phyloP scores from a whole-genome alignment of 805 yeast genomes.

The Candida hispaniensis region DNA sequence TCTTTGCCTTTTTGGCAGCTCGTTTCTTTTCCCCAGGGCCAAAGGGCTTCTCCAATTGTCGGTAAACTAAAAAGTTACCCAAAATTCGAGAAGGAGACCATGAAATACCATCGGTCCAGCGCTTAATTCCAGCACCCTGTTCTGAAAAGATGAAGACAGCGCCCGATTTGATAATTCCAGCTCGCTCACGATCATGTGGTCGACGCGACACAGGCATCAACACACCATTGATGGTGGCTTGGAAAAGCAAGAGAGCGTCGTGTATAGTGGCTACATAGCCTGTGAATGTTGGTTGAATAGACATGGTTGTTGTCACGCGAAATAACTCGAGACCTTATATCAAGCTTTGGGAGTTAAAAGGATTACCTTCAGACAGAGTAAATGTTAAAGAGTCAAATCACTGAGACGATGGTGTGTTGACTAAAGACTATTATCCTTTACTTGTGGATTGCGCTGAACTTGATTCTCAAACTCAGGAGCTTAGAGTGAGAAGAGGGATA shows the following conservation, averaged over 20 bases:
- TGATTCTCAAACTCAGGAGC: no score
- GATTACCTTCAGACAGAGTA: no score
- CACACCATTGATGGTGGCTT: constrained; percentile 57
- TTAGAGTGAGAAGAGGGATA: no score
- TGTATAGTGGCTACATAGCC: constrained; percentile 75
- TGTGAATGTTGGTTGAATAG: constrained; percentile 44
- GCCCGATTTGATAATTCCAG: constrained; percentile 57
- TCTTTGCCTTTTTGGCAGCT: constrained; percentile 12
- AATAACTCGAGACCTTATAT: no score
- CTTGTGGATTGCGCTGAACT: no score
- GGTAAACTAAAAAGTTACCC: constrained; percentile 74
- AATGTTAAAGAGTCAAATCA: no score
- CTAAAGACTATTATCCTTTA: no score
- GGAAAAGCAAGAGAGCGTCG: constrained; percentile 74
- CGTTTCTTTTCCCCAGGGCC: constrained; percentile 34
- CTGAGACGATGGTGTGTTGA: no score
- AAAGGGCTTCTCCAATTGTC: constrained; percentile 48
- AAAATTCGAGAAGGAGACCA: constrained; percentile 90
- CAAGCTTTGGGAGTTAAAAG: no score
- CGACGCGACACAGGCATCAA: constrained; percentile 59
- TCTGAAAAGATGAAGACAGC: constrained; percentile 78
- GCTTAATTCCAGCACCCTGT: constrained; percentile 67
- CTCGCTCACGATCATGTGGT: constrained; percentile 71
- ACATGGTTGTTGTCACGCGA: constrained; percentile 17
- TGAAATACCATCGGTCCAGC: constrained; percentile 95